Evolutionary conservation across 1,284 basidiomycete species (phyloP), one percentile per base, ranked within the genome.

Genomic region (Malassezia arunalokei): DNA sequence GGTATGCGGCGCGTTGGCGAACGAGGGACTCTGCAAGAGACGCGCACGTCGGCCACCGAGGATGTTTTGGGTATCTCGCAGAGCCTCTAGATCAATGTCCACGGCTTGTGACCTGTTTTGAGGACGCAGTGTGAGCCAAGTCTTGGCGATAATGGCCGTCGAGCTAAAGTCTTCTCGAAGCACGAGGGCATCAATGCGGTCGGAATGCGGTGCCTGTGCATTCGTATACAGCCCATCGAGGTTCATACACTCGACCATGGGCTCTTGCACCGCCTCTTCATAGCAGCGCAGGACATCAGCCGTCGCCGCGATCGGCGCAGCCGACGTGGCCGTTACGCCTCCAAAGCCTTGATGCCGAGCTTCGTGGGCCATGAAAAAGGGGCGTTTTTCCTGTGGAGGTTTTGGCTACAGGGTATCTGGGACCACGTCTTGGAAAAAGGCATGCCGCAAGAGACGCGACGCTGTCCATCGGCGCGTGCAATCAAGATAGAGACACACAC

Each of bases 391-490:
- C 20, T 24, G 20, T 24, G 39, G 14, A 42, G 28, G 12, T 11
- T 24, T 20, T n/a, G 2, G 40, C 40, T 42, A 42, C 40, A 29
- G 40, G 40, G 40, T 42, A 24, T 24, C 20, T 24, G 20, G 20
- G 20, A 24, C 20, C 20, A 51, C 46, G 43, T 60, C 54, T 27
- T 55, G 41, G 29, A 72, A 50, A 43, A 72, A 72, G 1, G 64
- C 63, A 47, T 68, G 68, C 8, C 57, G 45, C 39, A 72, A 55
- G 40, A 66, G 46, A 43, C 61, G 55, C n/a, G 47, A 43, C 2
- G 69, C 69, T 24, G 59, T 62, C 55, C 61, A 65, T 11, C 69
- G 55, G 7, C 61, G 51, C 20, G 69, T 72, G 29, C 67, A 64
- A 46, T 72, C 68, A 27, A 67, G 50, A 30, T 68, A 63, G 30